Conservation (phyloP, 768 basidiomycete genomes). For the Mycena sanguinolenta region DNA sequence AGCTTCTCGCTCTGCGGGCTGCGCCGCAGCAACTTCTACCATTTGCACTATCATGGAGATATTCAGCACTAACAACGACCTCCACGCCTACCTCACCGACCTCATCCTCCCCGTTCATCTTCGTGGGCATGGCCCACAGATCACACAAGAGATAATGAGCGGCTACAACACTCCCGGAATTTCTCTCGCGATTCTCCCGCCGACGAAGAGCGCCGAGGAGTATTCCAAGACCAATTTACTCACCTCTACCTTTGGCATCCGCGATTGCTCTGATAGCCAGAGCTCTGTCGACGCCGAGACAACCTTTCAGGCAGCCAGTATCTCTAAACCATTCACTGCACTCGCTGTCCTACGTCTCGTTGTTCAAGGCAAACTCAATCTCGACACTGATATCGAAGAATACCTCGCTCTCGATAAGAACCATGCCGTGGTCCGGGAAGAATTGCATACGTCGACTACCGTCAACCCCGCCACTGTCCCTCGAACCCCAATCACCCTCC, state of each 20-base stretch:
- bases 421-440: not conserved
- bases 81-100: slow-evolving; percentile 17
- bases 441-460: slow-evolving; percentile 7
- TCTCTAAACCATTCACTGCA: slow-evolving; percentile 27
- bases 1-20: too few relatives aligned
- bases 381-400: slow-evolving; percentile 21
- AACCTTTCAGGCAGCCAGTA: slow-evolving; percentile 28
- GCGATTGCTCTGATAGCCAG: slow-evolving; percentile 4
- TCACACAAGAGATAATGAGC: slow-evolving; percentile 17
- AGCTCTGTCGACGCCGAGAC: slow-evolving; percentile 19
- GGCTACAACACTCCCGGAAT: slow-evolving; percentile 27
- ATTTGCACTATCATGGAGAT: too few relatives aligned
- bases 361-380: slow-evolving; percentile 11
- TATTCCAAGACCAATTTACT: slow-evolving; percentile 10
- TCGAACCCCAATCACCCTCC: slow-evolving; percentile 21
- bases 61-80: slow-evolving; percentile 19
- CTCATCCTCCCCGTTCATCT: slow-evolving; percentile 18
- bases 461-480: slow-evolving; percentile 22
- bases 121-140: slow-evolving; percentile 7
- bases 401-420: slow-evolving; percentile 24
- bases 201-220: slow-evolving; percentile 12
- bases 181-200: slow-evolving; percentile 30
- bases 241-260: slow-evolving; percentile 22
- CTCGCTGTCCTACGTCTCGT: slow-evolving; percentile 29
- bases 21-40: too few relatives aligned